These are phyloP conservation scores for Termitomyces sp. DNA, from an alignment of 768 basidiomycete species.

Conservation along the genomic window DNA sequence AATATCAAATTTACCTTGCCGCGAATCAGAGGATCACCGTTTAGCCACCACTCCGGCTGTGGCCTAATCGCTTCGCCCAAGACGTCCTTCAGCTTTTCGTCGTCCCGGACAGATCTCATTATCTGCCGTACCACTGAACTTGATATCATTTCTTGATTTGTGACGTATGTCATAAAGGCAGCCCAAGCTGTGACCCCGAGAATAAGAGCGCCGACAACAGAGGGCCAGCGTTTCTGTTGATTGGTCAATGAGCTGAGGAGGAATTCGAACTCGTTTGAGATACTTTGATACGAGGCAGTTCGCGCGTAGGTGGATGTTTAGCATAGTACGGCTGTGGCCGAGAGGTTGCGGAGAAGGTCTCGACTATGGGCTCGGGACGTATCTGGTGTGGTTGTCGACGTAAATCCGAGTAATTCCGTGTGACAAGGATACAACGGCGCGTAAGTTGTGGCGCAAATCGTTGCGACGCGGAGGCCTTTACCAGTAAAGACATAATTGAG, in stretches of 20 bases:
- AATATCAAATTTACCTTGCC: conserved; percentile 48
- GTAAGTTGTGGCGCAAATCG: conserved; percentile 1
- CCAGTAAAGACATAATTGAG: conserved; percentile 7
- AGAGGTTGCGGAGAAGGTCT: conserved; percentile 25
- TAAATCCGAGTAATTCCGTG: conserved; percentile 12
- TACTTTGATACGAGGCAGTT: conserved; percentile 32
- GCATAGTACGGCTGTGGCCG: conserved; percentile 32
- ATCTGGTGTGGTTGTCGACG: conserved; percentile 14
- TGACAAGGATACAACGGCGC: background rate
- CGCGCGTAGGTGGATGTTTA: conserved; percentile 21
- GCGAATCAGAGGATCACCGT: conserved; percentile 66
- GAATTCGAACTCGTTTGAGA: background rate
- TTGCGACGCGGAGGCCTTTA: conserved; percentile 2
- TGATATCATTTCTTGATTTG: conserved; percentile 73
- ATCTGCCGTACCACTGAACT: conserved; percentile 70
- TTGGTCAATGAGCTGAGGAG: background rate
- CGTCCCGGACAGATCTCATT: conserved; percentile 51
- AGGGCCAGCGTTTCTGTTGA: conserved; percentile 51
- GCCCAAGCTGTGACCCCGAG: conserved; percentile 61
- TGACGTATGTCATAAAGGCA: conserved; percentile 61
- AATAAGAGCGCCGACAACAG: conserved; percentile 39
- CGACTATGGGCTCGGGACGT: conserved; percentile 13
- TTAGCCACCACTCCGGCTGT: conserved; percentile 68
- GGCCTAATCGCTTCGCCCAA: conserved; percentile 64
- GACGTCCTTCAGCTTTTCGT: conserved; percentile 38